Base-by-base conservation (phyloP, 2,329 filamentous ascomycete genomes). In the Akanthomyces lecanii region DNA sequence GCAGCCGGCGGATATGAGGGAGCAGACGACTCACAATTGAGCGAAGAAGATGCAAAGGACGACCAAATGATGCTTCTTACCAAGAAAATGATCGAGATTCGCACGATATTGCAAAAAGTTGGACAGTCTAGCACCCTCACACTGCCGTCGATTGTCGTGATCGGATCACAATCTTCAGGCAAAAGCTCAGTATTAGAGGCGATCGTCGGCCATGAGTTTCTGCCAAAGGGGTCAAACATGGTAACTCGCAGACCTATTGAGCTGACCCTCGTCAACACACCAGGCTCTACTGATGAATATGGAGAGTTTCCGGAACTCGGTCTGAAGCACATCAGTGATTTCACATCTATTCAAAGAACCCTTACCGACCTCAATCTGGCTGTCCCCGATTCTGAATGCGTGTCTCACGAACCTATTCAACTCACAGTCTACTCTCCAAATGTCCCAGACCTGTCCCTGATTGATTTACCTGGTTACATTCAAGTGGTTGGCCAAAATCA, bases 51-150 rank as follows among this genome's bases (percentile, higher is more conserved):
- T 55, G 91, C 92, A 21, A 87, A 87, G 70, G 95, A 99, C 71
- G 95, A 99, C 73, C 95, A 99, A 76, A 99, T 99, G 94, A 99
- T 99, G 95, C 83, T 97, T 68, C 81, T 99, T 71, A 99, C 96
- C 2, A 94, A 95, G 79, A 98, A 98, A 79, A 99, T 99, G 95
- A 99, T 99, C 71, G 95, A 99, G 79, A 98, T 99, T 63, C 84
- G 96, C 68, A 93, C 89, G 68, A 91, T 99, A 63, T 82, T 99
- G 28, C 90, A 96, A 71, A 91, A 89, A 30, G 90, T 99, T 53
- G 96, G 93, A 40, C 94, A 99, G 78, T 96, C 93, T 0, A 92
- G 89, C 67, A 87, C 91, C 3, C 80, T 99, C 66, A 94, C 90
- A 1, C 79, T 99, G 25, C 95, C 95, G 0, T 98, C 96, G 0